phyloP scores from a whole-genome alignment of 805 yeast species.

The Yarrowia sp. region DNA sequence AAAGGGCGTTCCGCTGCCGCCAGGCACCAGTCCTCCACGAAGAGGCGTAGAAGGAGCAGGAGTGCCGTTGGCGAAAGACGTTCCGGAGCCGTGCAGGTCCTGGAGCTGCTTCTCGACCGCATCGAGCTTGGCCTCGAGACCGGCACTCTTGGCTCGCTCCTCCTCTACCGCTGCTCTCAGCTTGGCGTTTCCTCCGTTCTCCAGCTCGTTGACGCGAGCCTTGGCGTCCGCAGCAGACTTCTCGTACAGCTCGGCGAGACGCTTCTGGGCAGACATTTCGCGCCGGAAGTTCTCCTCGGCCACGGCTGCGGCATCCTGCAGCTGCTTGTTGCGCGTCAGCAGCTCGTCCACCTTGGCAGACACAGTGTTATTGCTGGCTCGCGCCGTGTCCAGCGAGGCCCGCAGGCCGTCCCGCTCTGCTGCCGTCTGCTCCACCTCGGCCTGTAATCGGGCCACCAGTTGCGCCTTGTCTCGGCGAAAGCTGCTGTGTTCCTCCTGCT shows the following conservation, averaged over 20 bases:
- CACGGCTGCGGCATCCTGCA: conserved; percentile 46
- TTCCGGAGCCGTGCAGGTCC: conserved; percentile 23
- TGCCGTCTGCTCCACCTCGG: conserved; percentile 41
- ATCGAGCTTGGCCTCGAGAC: conserved; percentile 43
- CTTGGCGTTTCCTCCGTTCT: conserved; percentile 45
- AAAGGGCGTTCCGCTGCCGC: conserved; percentile 36
- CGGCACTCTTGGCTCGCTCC: conserved; percentile 41
- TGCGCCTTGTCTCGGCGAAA: conserved; percentile 38
- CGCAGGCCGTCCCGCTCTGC: conserved; percentile 38
- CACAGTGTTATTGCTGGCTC: conserved; percentile 42
- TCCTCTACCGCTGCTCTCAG: conserved; percentile 43
- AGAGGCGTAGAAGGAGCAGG: conserved; percentile 24
- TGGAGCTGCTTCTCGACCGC: conserved; percentile 44
- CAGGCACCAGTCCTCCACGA: conserved; percentile 30
- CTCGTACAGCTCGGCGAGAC: conserved; percentile 56
- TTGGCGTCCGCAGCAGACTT: conserved; percentile 52
- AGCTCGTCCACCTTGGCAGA: conserved; percentile 46
- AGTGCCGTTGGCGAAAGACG: conserved; percentile 33
- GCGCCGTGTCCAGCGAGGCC: conserved; percentile 38
- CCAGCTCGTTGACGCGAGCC: conserved; percentile 54
- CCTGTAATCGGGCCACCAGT: conserved; percentile 39
- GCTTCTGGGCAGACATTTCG: conserved; percentile 62
- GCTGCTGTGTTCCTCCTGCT: conserved; percentile 39
- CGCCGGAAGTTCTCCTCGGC: conserved; percentile 52
- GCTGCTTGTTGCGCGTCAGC: conserved; percentile 46